These are phyloP conservation scores for Ophiostoma ips DNA, from an alignment of 2,329 filamentous ascomycete species.

Conservation along the genomic window DNA sequence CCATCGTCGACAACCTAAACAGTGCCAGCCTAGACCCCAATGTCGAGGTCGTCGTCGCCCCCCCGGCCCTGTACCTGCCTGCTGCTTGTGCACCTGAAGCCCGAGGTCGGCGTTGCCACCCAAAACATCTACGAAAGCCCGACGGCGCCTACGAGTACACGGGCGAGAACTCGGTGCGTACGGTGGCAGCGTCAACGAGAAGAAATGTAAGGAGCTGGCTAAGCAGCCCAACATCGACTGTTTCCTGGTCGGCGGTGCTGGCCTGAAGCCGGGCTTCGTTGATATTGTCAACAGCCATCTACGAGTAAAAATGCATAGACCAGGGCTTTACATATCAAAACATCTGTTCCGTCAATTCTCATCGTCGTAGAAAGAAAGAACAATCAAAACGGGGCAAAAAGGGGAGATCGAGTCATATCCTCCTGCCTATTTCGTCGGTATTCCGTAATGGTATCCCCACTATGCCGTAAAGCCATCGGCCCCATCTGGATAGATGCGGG, in stretches of 20 bases:
- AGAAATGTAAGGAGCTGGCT: constrained; percentile 89
- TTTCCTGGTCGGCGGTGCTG: constrained; percentile 92
- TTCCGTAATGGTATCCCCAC: not conserved
- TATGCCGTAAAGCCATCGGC: too few species aligned
- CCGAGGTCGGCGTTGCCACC: constrained; percentile 70
- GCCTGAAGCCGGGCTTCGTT: constrained; percentile 81
- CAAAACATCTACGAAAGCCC: constrained; percentile 98
- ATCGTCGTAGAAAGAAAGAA: too few species aligned
- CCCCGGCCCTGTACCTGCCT: constrained; percentile 83
- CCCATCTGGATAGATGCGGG: too few species aligned
- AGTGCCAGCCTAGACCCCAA: constrained; percentile 65
- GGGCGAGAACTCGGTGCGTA: constrained; percentile 90
- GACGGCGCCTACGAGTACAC: constrained; percentile 97
- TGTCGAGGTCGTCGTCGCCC: constrained; percentile 82
- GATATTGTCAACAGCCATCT: constrained; percentile 46
- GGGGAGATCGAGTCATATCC: too few species aligned
- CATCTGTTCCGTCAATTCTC: too few species aligned
- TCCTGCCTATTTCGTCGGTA: too few species aligned
- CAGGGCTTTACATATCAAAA: too few species aligned
- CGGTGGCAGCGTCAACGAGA: constrained; percentile 91
- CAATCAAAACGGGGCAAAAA: too few species aligned
- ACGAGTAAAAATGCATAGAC: constrained; percentile 23
- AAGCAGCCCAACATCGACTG: constrained; percentile 94
- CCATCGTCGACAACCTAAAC: constrained; percentile 84
- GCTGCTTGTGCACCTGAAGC: constrained; percentile 62